Evolutionary conservation across 78 protist genomes (phyloP).

Genomic region (Dictyostelium purpureum): DNA sequence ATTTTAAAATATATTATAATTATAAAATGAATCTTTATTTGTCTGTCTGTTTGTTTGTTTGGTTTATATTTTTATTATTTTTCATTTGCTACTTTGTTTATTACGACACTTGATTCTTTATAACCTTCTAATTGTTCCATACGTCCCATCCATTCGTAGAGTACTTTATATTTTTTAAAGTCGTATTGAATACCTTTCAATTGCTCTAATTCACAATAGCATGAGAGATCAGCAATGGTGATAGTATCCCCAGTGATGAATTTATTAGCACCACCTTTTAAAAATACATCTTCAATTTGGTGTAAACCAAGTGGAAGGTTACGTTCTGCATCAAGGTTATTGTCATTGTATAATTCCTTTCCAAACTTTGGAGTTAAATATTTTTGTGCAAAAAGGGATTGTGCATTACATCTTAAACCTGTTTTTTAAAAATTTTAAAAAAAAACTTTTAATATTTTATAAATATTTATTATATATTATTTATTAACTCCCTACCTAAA

Average conservation of each 20-base stretch:
- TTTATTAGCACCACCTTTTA: neutral
- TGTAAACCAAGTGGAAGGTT: neutral
- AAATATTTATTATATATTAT: too few species aligned
- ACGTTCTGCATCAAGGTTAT: neutral
- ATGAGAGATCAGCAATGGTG: slow-evolving; percentile 18
- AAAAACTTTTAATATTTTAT: too few species aligned
- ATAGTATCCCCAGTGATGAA: neutral
- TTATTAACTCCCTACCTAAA: too few species aligned
- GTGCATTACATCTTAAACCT: neutral
- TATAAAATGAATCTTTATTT: too few species aligned
- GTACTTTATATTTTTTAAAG: neutral
- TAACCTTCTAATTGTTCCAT: slow-evolving; percentile 4
- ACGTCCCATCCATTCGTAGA: neutral
- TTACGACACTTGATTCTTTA: neutral
- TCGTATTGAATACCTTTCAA: neutral
- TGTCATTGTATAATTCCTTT: neutral
- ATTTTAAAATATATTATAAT: too few species aligned
- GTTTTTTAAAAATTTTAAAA: too few species aligned
- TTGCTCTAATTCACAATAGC: slow-evolving; percentile 27
- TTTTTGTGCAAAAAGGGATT: neutral
- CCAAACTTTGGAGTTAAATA: slow-evolving; percentile 18
- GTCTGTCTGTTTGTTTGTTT: too few species aligned
- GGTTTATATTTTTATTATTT: neutral
- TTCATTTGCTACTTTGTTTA: neutral
- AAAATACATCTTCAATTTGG: neutral